A percentile compares a stretch with the other conserved stretches of the same genome.
These are phyloP conservation scores for Cordyceps tenuipes DNA, from an alignment of 2,329 filamentous ascomycete species.

Conservation along the genomic window DNA sequence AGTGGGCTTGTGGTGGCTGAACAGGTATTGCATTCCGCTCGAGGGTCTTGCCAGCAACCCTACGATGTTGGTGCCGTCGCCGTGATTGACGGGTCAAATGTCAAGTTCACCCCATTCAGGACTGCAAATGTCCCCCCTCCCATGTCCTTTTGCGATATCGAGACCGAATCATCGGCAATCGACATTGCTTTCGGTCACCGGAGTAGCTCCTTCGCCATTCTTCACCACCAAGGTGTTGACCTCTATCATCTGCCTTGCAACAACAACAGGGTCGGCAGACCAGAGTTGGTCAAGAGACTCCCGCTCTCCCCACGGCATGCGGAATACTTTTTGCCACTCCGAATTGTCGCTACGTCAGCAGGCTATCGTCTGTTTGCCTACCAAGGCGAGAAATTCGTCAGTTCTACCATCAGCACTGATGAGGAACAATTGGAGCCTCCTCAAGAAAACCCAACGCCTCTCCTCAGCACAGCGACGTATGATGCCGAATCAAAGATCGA, in stretches of 20 bases:
- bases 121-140: conserved; percentile 83
- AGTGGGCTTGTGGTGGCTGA: conserved; percentile 51
- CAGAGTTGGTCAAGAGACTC: conserved; percentile 32
- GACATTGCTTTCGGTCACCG: conserved; percentile 67
- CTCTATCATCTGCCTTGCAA: conserved; percentile 62
- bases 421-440: conserved; percentile 14
- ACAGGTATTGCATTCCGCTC: conserved; percentile 58
- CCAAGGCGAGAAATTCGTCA: conserved; percentile 19
- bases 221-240: conserved; percentile 59
- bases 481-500: conserved; percentile 23
- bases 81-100: conserved; percentile 69
- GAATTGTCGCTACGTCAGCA: conserved; percentile 23
- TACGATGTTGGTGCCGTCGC: conserved; percentile 71
- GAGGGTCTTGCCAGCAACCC: conserved; percentile 61
- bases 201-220: conserved; percentile 59
- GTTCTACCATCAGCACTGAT: conserved; percentile 17
- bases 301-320: conserved; percentile 26
- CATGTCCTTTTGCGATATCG: conserved; percentile 75
- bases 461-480: conserved; percentile 24
- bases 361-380: conserved; percentile 25
- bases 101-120: conserved; percentile 81
- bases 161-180: conserved; percentile 51
- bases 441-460: background rate
- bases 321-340: conserved; percentile 22
- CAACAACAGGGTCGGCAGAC: conserved; percentile 40